These are phyloP conservation scores for Kurtzmaniella cleridarum DNA, from an alignment of 805 yeast species.

Conservation along the genomic window DNA sequence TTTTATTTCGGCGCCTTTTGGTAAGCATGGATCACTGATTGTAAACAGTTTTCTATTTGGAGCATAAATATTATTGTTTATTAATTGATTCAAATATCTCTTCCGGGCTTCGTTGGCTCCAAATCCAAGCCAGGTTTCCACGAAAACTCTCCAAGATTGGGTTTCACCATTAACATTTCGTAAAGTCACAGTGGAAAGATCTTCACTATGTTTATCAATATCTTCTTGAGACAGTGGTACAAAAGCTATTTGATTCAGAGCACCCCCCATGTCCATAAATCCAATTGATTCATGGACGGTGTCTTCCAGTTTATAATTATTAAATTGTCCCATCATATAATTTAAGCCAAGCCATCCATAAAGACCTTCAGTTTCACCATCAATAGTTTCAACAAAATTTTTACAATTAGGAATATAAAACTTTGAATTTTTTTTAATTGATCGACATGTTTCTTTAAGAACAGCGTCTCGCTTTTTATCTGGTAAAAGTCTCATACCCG, in stretches of 20 bases:
- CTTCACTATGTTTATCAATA: conserved; percentile 61
- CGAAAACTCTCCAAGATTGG: conserved; percentile 82
- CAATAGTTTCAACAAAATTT: conserved; percentile 77
- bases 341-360: conserved; percentile 95
- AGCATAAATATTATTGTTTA: conserved; percentile 18
- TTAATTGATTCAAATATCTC: conserved; percentile 58
- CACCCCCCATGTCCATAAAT: conserved; percentile 99
- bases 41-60: conserved; percentile 2
- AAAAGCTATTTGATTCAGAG: conserved; percentile 93
- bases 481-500: conserved; percentile 86
- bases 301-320: conserved; percentile 26
- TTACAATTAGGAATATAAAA: conserved; percentile 59
- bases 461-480: conserved; percentile 47
- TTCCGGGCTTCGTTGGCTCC: conserved; percentile 93
- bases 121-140: conserved; percentile 94
- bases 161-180: conserved; percentile 65
- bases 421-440: conserved; percentile 46
- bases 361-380: conserved; percentile 91
- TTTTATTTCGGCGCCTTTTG: conserved; percentile 48
- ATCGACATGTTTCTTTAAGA: conserved; percentile 54
- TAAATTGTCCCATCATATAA: conserved; percentile 66
- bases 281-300: conserved; percentile 63
- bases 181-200: conserved; percentile 60
- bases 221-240: conserved; percentile 68
- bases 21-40: conserved; percentile 77